Evolutionary conservation across 2,329 filamentous ascomycete genomes (phyloP), one percentile per base, ranked within the genome.

Genomic region (Trichoderma breve): DNA sequence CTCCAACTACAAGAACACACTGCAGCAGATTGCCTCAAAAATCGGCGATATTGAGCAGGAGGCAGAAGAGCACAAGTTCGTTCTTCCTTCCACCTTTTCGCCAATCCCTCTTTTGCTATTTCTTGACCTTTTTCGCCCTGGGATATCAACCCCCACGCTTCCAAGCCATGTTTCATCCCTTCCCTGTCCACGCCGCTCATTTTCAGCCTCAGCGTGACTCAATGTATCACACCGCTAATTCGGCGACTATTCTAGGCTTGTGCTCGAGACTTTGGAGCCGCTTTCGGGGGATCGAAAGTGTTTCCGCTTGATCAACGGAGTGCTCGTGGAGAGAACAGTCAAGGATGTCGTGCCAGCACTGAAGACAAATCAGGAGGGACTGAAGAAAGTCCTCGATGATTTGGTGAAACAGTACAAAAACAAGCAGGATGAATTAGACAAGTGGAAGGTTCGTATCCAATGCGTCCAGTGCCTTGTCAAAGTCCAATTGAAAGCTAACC

Each of bases 11-110:
- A 92, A 92, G 80, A 91, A 88, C 76, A 90, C 87, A 4, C 88
- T 99, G 72, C 95, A 98, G 83, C 93, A 96, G 79, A 90, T 99
- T 78, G 96, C 96, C 34, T 92, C 94, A 79, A 98, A 97, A 82
- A 98, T 99, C 77, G 96, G 96, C 53, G 95, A 98, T 80, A 95
- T 99, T 71, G 96, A 99, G 84, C 94, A 97, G 81, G 96, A 98
- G 81, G 91, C 93, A 24, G 96, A 99, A 82, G 96, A 99, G 82
- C 96, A 99, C 86, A 98, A 97, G 96, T 98, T 84, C 81, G 92
- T 84, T 58, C 43, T 60, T 58, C 55, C 12, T 32, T 51, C 4
- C n/a, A 5, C 34, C 8, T 43, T 18, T 28, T 62, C 32, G 32
- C 5, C 8, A 34, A 8, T 32, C 24, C 26, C 21, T 43, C 24